phyloP scores from a whole-genome alignment of 805 yeast species.

The Candida broadrunensis region DNA sequence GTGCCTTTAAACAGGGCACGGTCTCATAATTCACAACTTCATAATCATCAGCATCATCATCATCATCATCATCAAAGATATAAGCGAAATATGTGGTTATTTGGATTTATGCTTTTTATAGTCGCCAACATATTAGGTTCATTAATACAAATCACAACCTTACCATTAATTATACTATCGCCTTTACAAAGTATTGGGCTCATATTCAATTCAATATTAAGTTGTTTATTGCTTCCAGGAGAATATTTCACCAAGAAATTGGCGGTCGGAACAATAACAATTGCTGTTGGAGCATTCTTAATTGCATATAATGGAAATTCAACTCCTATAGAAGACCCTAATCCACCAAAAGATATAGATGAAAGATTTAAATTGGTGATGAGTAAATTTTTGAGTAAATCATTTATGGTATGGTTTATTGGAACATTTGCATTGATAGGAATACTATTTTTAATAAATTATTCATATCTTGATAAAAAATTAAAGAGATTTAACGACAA shows the following conservation, averaged over 20 bases:
- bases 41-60: constrained; percentile 24
- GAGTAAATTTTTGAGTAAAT: constrained; percentile 31
- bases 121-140: constrained; percentile 77
- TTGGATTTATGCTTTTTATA: constrained; percentile 70
- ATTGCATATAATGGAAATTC: constrained; percentile 73
- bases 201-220: constrained; percentile 74
- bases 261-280: constrained; percentile 62
- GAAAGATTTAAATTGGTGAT: constrained; percentile 38
- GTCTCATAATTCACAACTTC: constrained; percentile 6
- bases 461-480: constrained; percentile 12
- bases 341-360: constrained; percentile 20
- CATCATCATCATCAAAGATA: constrained; percentile 27
- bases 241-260: constrained; percentile 64
- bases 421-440: constrained; percentile 29
- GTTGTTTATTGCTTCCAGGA: constrained; percentile 63
- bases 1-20: constrained; percentile 17
- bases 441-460: constrained; percentile 21
- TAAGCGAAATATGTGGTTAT: constrained; percentile 65
- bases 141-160: constrained; percentile 75
- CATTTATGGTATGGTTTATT: constrained; percentile 59
- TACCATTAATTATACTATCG: constrained; percentile 75
- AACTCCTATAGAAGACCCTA: constrained; percentile 5
- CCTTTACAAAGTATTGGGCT: constrained; percentile 86
- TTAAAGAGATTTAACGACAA: constrained; percentile 5
- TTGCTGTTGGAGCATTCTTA: constrained; percentile 69